Base-by-base conservation (phyloP, 2,329 filamentous ascomycete genomes). In the Zarea fungicola region DNA sequence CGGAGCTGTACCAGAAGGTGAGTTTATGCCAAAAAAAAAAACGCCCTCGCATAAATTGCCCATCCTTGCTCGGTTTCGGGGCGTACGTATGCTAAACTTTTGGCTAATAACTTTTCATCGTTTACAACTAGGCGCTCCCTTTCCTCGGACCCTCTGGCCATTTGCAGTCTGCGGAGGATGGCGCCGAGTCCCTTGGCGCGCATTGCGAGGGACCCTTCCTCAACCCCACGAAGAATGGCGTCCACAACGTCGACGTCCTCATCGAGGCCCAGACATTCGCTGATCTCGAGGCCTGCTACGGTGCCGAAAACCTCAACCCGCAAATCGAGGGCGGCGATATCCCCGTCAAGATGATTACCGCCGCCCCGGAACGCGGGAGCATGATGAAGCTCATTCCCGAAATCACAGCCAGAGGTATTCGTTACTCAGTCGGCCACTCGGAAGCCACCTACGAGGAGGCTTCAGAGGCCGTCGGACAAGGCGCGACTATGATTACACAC, bases 141-240 rank as follows among this genome's bases (percentile, higher is more conserved):
- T 85, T 84, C 59, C 78, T 96, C 10, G 87, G 82, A 0, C 88
- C 89, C 1, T 88, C 85, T 1, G 84, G 84, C 14, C 62, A 65
- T 50, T 59, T 65, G 13, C 79, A 87, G 54, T 65, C 76, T 44
- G 71, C 87, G 28, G 66, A 73, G 34, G 80, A 88, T 54, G 91
- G 91, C 39, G 83, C 89, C 41, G 90, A 96, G 68, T 93, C 88
- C 0, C 78, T 96, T 13, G 91, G 91, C 25, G 90, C 90, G 3
- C 91, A 96, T 62, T 87, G 88, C 62, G 91, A 96, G 73, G 91
- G 91, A 0, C 91, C 91, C 0, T 96, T 96, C 68, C 75, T 96
- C 48, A 88, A 74, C 59, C 84, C 86, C 0, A 80, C 81, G 40
- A 92, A 92, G 64, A 95, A 95, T 61, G 91, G 91, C 43, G 85